Evolutionary conservation across 768 basidiomycete genomes (phyloP).

Genomic region (Hygrocybe coccinea): DNA sequence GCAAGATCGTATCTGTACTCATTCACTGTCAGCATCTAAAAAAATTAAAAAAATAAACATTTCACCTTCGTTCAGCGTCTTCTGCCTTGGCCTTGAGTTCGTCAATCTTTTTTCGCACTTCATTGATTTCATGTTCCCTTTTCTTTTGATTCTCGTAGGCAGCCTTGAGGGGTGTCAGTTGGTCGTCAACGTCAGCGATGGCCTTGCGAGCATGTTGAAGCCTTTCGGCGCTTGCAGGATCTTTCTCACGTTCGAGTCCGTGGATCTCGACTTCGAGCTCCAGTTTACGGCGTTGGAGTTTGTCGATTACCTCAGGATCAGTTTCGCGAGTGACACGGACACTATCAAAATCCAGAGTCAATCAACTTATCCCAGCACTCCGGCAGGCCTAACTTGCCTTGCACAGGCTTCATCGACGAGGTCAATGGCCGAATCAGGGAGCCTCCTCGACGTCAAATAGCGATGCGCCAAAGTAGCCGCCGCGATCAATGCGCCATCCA

Average conservation of each 20-base stretch:
- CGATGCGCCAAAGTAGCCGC: constrained; percentile 92
- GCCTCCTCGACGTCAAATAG: constrained; percentile 75
- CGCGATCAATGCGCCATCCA: constrained; percentile 80
- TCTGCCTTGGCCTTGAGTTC: constrained; percentile 88
- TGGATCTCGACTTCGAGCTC: constrained; percentile 94
- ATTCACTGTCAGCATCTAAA: constrained; percentile 12
- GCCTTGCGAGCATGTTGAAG: constrained; percentile 68
- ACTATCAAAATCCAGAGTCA: constrained; percentile 32
- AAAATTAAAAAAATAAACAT: neutral
- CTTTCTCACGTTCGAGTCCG: constrained; percentile 90
- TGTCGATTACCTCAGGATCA: constrained; percentile 89
- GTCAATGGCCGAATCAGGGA: constrained; percentile 88
- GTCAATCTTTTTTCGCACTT: constrained; percentile 76
- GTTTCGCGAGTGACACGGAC: constrained; percentile 93
- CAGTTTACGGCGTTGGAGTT: constrained; percentile 80
- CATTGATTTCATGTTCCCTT: constrained; percentile 74
- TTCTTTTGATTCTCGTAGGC: constrained; percentile 85
- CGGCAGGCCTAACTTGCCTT: too few species aligned
- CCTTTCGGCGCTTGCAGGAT: constrained; percentile 80
- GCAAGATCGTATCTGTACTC: constrained; percentile 56
- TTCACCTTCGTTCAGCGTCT: constrained; percentile 76
- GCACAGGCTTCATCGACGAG: constrained; percentile 90
- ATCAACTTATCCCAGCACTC: too few species aligned
- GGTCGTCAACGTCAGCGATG: constrained; percentile 79
- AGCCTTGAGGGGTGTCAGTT: constrained; percentile 75